Percentiles rank a stretch among this genome's conserved stretches.
phyloP scores from a whole-genome alignment of 306 rosid genomes.

The Rosa chinensis region DNA sequence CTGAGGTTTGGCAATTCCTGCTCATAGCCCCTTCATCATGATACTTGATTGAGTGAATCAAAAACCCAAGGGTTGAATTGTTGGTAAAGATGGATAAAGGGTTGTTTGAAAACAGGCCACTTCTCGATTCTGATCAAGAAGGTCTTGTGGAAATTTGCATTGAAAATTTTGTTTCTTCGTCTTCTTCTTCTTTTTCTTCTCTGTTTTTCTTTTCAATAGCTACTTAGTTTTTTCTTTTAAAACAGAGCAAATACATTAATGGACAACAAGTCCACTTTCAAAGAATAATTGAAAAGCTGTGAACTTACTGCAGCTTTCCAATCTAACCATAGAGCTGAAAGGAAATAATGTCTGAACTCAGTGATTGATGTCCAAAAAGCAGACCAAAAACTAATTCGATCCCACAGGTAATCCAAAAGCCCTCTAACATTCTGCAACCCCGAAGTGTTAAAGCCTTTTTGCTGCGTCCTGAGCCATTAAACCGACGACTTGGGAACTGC shows the following conservation, averaged over 20 bases:
- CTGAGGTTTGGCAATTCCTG: background rate
- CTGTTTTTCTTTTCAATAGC: background rate
- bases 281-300: background rate
- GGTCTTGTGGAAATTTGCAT: background rate
- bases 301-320: background rate
- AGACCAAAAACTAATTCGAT: background rate
- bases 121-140: background rate
- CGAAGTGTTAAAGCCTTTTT: background rate
- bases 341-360: background rate
- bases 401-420: background rate
- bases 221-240: too few relatives aligned
- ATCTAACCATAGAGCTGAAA: background rate
- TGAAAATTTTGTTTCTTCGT: background rate
- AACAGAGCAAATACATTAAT: background rate
- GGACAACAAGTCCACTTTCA: background rate
- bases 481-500: background rate
- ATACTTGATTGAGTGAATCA: background rate
- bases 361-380: background rate
- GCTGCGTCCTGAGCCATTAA: background rate
- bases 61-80: background rate
- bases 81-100: background rate
- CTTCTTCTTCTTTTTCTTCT: background rate
- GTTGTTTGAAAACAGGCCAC: background rate
- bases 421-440: background rate
- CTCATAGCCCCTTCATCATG: background rate